Percentiles rank a stretch among this genome's conserved stretches.
phyloP scores from a whole-genome alignment of 2,329 filamentous ascomycete species.

The Botrytis elliptica region DNA sequence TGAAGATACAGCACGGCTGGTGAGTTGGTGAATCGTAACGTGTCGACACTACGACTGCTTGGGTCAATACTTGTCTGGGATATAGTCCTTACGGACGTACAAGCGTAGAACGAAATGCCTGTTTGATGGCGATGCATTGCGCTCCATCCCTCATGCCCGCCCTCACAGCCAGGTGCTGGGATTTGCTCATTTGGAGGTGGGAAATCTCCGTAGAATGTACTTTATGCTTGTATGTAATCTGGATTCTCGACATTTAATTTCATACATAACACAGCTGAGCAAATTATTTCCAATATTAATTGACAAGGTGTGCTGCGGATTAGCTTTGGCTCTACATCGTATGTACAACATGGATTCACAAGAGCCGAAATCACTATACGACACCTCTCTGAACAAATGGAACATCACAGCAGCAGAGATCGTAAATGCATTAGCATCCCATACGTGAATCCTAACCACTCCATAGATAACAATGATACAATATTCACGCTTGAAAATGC shows the following conservation, averaged over 20 bases:
- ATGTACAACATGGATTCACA: conserved; percentile 7
- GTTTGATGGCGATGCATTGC: conserved; percentile 1
- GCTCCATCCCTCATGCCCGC: background rate
- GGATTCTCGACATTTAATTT: background rate
- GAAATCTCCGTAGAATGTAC: conserved; percentile 7
- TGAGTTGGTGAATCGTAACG: background rate
- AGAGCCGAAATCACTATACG: background rate
- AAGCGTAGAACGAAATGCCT: conserved; percentile 12
- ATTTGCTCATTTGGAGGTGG: conserved; percentile 3
- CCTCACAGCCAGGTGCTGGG: background rate
- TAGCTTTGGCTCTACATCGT: background rate
- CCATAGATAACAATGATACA: background rate
- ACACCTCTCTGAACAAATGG: background rate
- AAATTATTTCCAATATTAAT: background rate
- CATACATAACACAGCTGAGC: background rate
- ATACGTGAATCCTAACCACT: background rate
- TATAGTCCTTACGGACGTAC: background rate
- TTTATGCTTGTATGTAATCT: conserved; percentile 3
- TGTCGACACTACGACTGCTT: background rate
- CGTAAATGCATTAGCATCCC: background rate
- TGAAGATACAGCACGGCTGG: background rate
- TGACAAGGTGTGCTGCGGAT: background rate
- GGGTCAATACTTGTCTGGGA: background rate
- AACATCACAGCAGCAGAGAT: background rate
- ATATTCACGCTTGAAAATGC: background rate